Evolutionary conservation across 163 green algal species (phyloP).

Genomic region (Scenedesmus sp.): DNA sequence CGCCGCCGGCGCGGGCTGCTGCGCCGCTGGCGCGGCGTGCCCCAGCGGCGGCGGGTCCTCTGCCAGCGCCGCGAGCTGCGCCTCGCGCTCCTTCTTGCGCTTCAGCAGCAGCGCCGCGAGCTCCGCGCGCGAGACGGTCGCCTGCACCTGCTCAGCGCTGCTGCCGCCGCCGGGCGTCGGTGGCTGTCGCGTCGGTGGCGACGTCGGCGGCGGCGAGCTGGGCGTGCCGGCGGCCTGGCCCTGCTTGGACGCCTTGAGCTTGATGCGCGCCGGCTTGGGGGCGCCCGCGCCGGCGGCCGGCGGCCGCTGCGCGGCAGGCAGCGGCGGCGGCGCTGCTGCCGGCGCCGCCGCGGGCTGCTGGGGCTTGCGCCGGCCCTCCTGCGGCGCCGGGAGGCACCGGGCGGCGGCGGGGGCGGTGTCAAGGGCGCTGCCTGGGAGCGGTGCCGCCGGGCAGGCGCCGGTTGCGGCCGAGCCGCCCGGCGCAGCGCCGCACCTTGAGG

Average conservation of each 20-base stretch:
- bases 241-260: conserved; percentile 13
- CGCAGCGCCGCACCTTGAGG: conserved; percentile 22
- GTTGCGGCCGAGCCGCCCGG: too few relatives aligned
- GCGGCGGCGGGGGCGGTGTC: too few relatives aligned
- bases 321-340: neutral
- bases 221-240: neutral
- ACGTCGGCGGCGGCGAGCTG: neutral
- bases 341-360: neutral
- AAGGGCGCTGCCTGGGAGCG: too few relatives aligned
- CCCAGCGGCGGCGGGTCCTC: too few relatives aligned
- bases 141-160: conserved; percentile 12
- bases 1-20: neutral
- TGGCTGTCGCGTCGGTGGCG: too few relatives aligned
- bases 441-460: too few relatives aligned
- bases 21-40: neutral
- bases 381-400: too few relatives aligned
- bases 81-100: conserved; percentile 12
- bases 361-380: conserved; percentile 23
- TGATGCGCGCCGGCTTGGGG: conserved; percentile 19
- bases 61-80: conserved; percentile 1
- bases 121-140: conserved; percentile 11
- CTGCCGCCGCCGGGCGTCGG: too few relatives aligned
- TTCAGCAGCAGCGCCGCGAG: conserved; percentile 19
- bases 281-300: neutral
- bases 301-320: neutral